Base-by-base conservation (phyloP, 495 filamentous ascomycete genomes). In the Lichenothelia convexa region DNA sequence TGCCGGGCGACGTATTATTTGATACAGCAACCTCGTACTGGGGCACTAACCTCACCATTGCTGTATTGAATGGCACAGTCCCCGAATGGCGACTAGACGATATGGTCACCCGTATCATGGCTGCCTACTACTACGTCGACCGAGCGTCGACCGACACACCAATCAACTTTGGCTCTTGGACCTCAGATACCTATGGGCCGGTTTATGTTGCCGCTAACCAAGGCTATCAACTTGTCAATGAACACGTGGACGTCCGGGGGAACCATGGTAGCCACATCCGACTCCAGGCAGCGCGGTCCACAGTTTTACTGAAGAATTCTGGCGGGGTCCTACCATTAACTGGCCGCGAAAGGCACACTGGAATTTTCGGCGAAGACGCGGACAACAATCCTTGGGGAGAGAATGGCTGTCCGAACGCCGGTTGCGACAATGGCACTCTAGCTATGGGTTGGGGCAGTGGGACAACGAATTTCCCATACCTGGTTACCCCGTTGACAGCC, bases 381-480 rank as follows among this genome's bases (percentile, higher is more conserved):
- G 80, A 75, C 3, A 70, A 71, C 6, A 87, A 80, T 45, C 63
- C 68, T 0, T 60, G 62, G 21, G 89, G 89, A n/a, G 80, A 83
- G 13, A 94, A 97, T 52, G 74, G 78, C 16, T 93, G 85, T 51
- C 21, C 46, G 26, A 81, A 97, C 57, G 73, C 79, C 26, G 74
- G 78, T n/a, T 93, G 89, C 42, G 64, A 83, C 50, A 70, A 73
- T 29, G 87, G 86, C 20, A 94, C 87, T 4, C 65, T 94, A 20
- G 89, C 79, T 20, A 86, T 93, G 77, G 86, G 73, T 32, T 97
- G 87, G 89, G 89, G 87, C 22, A 85, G 78, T 41, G 89, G 89
- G 35, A 81, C 79, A 16, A 68, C 80, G 22, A 77, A 89, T 45
- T 94, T 84, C 64, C 86, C 89, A 1, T 95, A 94, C 57, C 67